Percentiles rank a stretch among this genome's conserved stretches.
These are phyloP conservation scores for Schwanniomyces yamadae DNA, from an alignment of 805 yeast genomes.

Conservation along the genomic window DNA sequence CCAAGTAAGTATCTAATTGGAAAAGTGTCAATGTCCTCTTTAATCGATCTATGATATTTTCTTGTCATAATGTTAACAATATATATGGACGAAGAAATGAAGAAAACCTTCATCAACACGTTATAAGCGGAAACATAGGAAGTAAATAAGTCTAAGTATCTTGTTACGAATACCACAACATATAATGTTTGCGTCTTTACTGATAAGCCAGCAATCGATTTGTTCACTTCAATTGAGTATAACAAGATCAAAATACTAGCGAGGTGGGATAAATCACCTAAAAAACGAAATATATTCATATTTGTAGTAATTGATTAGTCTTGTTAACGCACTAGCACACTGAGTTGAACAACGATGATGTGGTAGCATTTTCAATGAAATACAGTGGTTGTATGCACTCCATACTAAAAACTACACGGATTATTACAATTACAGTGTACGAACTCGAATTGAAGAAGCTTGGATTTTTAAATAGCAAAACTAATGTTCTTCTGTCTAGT, in stretches of 20 bases:
- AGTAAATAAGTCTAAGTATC: slow-evolving; percentile 44
- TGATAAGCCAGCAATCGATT: slow-evolving; percentile 80
- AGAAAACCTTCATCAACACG: slow-evolving; percentile 76
- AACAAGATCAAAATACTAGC: slow-evolving; percentile 75
- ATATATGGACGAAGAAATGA: slow-evolving; percentile 71
- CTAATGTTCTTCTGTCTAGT: too few relatives aligned
- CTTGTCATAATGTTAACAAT: slow-evolving; percentile 68
- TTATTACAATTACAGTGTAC: too few relatives aligned
- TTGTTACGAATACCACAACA: slow-evolving; percentile 39
- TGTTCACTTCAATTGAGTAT: slow-evolving; percentile 61
- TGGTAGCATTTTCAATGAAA: too few relatives aligned
- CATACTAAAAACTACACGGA: too few relatives aligned
- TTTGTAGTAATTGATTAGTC: too few relatives aligned
- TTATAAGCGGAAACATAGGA: slow-evolving; percentile 69
- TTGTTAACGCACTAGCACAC: too few relatives aligned
- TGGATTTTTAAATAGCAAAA: too few relatives aligned
- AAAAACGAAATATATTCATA: slow-evolving; percentile 43
- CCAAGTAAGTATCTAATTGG: slow-evolving; percentile 67
- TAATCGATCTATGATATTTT: slow-evolving; percentile 59
- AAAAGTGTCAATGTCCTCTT: slow-evolving; percentile 67
- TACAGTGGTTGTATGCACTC: too few relatives aligned
- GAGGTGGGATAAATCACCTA: slow-evolving; percentile 81
- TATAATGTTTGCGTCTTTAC: slow-evolving; percentile 85
- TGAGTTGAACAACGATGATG: too few relatives aligned
- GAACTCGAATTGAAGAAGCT: too few relatives aligned